Evolutionary conservation across 129 eudicot species (phyloP), one percentile per base, ranked within the genome.

Genomic region (Dittrichia graveolens): DNA sequence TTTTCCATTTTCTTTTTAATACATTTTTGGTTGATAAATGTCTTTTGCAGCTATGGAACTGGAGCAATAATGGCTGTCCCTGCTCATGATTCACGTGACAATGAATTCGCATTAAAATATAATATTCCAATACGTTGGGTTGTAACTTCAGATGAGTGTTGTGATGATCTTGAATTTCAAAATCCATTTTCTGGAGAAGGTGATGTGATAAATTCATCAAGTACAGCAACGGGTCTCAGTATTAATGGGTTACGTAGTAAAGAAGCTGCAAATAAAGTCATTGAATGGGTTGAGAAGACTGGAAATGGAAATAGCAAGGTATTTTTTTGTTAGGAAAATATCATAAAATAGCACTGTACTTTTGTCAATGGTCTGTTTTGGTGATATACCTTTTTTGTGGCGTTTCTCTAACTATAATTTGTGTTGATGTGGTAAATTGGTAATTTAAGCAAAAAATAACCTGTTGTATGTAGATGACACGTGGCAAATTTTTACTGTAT

Each of bases 61-160:
- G 98, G 98, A 69, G 98, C 98, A 55, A 90, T 94, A 74, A 94
- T 94, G 98, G 98, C 98, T 67, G 98, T 94, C 19, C 98, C 98
- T 67, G 98, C 98, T 71, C 98, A 94, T 81, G 98, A 94, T 77
- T 62, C 89, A 37, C 91, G 98, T 37, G 98, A 94, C 78, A 85
- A 90, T 71, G 97, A 94, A 77, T 94, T 94, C 73, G 97, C 98
- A 31, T 62, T 82, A 74, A 90, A 89, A 82, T 94, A 90, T 77
- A 72, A 72, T 35, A 82, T 94, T 48, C 96, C 96, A 5, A 79
- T 90, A 45, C 62, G 45, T 76, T 85, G 95, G 79, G 98, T 94
- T 57, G 93, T 94, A 72, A 81, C 78, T 13, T 87, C 98, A 54
- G 88, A 84, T 65, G 91, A 75, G 76, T 75, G 78, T 62, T 67